Conservation (phyloP, 495 filamentous ascomycete genomes). For the Penicillium roqueforti region DNA sequence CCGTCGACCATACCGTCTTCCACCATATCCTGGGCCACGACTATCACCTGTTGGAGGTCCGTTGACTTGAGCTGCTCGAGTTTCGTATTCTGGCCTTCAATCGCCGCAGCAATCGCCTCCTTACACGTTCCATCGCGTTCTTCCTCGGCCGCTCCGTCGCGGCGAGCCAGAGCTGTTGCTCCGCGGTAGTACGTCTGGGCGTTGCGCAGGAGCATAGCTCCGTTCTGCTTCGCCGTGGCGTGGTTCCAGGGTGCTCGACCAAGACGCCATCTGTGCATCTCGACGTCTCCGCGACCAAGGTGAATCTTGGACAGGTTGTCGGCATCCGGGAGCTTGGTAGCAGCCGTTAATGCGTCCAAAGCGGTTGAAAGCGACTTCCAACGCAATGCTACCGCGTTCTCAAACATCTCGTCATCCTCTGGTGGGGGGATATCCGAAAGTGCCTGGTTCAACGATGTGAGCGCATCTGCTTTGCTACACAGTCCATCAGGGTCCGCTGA, state of each 20-base stretch:
- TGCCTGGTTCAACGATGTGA: conserved; percentile 50
- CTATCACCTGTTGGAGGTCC: conserved; percentile 29
- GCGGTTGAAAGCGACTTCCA: conserved; percentile 50
- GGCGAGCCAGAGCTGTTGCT: conserved; percentile 46
- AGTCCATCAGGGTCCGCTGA: conserved; percentile 46
- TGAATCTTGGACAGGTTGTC: conserved; percentile 58
- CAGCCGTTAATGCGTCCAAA: conserved; percentile 47
- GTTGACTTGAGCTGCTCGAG: conserved; percentile 34
- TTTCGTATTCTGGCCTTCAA: conserved; percentile 41
- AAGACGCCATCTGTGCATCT: conserved; percentile 55
- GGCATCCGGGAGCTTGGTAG: conserved; percentile 47
- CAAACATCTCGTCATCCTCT: conserved; percentile 24
- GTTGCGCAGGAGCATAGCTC: conserved; percentile 52
- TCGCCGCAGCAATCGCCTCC: conserved; percentile 43
- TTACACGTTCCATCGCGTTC: conserved; percentile 44
- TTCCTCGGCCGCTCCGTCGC: conserved; percentile 40
- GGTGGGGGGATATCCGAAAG: conserved; percentile 33
- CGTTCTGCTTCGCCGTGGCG: conserved; percentile 44
- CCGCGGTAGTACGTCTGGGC: conserved; percentile 63
- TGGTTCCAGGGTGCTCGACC: conserved; percentile 46
- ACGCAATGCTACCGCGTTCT: conserved; percentile 30
- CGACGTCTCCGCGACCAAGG: conserved; percentile 57
- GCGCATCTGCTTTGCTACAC: conserved; percentile 55
- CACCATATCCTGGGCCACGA: conserved; percentile 45
- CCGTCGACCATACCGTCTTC: conserved; percentile 46